A percentile compares a stretch with the other conserved stretches of the same genome.
Evolutionary conservation across 202 grass and related monocot genomes (phyloP).

Genomic region (Carex sylvatica): DNA sequence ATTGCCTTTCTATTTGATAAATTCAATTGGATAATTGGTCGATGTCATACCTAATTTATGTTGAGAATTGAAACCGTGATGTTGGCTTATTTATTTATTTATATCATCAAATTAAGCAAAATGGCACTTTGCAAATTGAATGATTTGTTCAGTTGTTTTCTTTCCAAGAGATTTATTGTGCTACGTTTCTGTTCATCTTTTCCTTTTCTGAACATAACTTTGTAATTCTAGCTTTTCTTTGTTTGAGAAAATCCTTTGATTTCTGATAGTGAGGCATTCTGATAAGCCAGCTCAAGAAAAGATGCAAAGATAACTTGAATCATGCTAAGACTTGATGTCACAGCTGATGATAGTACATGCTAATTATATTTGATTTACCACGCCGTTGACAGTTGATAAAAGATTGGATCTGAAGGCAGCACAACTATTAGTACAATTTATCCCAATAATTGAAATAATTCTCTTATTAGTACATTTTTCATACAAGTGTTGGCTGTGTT

Average conservation of each 20-base stretch:
- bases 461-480: no score
- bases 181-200: neutral
- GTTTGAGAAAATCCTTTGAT: neutral
- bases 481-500: no score
- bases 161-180: neutral
- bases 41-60: neutral
- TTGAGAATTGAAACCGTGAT: neutral
- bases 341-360: neutral
- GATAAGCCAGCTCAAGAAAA: neutral
- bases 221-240: neutral
- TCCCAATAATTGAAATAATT: no score
- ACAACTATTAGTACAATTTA: no score
- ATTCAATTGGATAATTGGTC: constrained; percentile 4
- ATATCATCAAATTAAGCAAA: neutral
- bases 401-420: neutral
- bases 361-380: neutral
- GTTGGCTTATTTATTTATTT: neutral
- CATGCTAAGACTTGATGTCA: neutral
- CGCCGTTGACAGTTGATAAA: neutral
- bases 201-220: neutral
- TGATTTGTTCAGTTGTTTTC: neutral
- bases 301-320: neutral
- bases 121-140: neutral
- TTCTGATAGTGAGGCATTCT: neutral
- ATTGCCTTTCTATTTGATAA: neutral